Evolutionary conservation across 2,329 filamentous ascomycete species (phyloP).

Genomic region (Fusarium sublunatum): DNA sequence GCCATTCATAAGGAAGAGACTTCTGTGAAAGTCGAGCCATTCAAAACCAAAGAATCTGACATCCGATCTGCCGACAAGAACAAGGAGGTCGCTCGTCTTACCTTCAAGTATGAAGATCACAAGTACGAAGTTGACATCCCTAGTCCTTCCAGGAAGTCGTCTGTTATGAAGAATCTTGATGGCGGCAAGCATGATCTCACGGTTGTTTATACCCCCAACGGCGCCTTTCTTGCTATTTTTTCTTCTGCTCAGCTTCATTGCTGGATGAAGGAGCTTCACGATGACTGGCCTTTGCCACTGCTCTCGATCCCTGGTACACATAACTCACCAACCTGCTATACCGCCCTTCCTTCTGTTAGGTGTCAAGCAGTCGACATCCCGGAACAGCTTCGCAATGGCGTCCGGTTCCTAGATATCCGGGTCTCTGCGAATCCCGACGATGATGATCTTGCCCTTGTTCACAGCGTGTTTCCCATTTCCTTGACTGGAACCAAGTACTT

Average conservation of each 20-base stretch:
- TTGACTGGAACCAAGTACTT: constrained; percentile 86
- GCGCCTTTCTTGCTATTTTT: constrained; percentile 71
- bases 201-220: constrained; percentile 70
- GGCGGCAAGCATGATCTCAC: constrained; percentile 68
- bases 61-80: constrained; percentile 68
- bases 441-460: constrained; percentile 82
- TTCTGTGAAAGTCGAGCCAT: constrained; percentile 73
- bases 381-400: constrained; percentile 86
- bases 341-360: constrained; percentile 89
- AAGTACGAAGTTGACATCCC: constrained; percentile 79
- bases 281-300: constrained; percentile 78
- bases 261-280: constrained; percentile 85
- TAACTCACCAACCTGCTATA: constrained; percentile 88
- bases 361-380: constrained; percentile 85
- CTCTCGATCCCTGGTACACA: constrained; percentile 96
- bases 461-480: constrained; percentile 89
- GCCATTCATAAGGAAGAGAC: constrained; percentile 72
- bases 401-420: constrained; percentile 93
- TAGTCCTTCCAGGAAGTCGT: constrained; percentile 68
- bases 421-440: constrained; percentile 67
- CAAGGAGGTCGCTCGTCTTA: constrained; percentile 78
- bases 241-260: constrained; percentile 74
- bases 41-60: constrained; percentile 68
- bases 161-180: constrained; percentile 68
- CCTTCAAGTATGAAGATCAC: constrained; percentile 70